phyloP scores from a whole-genome alignment of 352 stramenopile genomes.

The Globisporangium abappressorium region DNA sequence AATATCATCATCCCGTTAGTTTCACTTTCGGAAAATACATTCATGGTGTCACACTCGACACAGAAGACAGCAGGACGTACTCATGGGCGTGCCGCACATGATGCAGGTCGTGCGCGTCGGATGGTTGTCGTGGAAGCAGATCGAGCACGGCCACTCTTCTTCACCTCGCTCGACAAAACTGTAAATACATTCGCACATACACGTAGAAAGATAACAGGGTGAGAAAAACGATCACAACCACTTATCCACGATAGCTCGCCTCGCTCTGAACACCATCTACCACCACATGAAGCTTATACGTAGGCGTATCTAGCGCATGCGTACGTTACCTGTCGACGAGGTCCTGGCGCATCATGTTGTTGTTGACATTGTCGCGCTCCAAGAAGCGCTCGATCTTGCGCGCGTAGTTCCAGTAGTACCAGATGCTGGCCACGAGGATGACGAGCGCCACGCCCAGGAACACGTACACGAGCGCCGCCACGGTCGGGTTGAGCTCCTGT shows the following conservation, averaged over 20 bases:
- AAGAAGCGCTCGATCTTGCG: slow-evolving; percentile 86
- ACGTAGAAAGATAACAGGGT: slow-evolving; percentile 1
- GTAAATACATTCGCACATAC: slow-evolving; percentile 4
- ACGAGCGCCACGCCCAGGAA: slow-evolving; percentile 72
- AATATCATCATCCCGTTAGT: neutral
- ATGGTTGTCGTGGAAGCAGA: slow-evolving; percentile 88
- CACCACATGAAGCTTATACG: too few species aligned
- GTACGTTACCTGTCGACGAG: slow-evolving; percentile 61
- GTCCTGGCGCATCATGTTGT: slow-evolving; percentile 89
- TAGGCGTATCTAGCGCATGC: neutral
- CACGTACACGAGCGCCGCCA: slow-evolving; percentile 72
- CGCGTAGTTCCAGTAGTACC: slow-evolving; percentile 88
- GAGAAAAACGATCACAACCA: neutral
- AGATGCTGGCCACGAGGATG: slow-evolving; percentile 69
- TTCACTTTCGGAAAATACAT: neutral
- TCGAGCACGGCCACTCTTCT: slow-evolving; percentile 83
- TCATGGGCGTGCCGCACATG: slow-evolving; percentile 73
- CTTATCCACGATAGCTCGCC: neutral
- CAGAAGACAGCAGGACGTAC: slow-evolving; percentile 8
- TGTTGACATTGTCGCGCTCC: slow-evolving; percentile 78
- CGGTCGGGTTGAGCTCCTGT: slow-evolving; percentile 62
- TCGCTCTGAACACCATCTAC: neutral
- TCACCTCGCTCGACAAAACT: slow-evolving; percentile 76
- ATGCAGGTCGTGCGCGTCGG: slow-evolving; percentile 76
- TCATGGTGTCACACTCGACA: too few species aligned